These are phyloP conservation scores for Margaritispora aquatica DNA, from an alignment of 495 filamentous ascomycete genomes.

Conservation along the genomic window DNA sequence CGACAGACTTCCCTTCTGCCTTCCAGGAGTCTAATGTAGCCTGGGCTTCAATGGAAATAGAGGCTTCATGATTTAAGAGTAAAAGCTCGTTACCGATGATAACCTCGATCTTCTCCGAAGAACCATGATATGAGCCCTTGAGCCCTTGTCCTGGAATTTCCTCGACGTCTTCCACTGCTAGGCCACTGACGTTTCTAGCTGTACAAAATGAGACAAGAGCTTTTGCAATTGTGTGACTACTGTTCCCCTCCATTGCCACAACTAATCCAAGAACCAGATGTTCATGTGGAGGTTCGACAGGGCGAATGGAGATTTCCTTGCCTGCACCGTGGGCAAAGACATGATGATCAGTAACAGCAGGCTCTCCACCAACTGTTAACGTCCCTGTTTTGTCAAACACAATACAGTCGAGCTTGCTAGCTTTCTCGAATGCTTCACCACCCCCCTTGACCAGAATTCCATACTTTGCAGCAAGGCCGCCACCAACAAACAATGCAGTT, in stretches of 20 bases:
- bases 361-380: conserved; percentile 76
- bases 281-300: background rate
- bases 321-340: conserved; percentile 35
- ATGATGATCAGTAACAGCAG: conserved; percentile 68
- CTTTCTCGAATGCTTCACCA: conserved; percentile 92
- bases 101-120: conserved; percentile 47
- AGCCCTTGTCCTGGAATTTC: conserved; percentile 82
- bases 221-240: conserved; percentile 80
- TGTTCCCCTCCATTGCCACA: conserved; percentile 69
- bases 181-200: conserved; percentile 26
- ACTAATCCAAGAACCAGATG: conserved; percentile 41
- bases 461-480: conserved; percentile 78
- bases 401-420: conserved; percentile 75
- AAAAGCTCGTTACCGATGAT: conserved; percentile 82
- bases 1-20: conserved; percentile 64
- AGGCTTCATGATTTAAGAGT: conserved; percentile 42
- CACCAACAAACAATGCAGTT: conserved; percentile 88
- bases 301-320: conserved; percentile 2
- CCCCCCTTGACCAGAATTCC: conserved; percentile 94
- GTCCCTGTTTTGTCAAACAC: conserved; percentile 98
- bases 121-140: conserved; percentile 56
- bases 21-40: conserved; percentile 60
- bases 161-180: conserved; percentile 46
- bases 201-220: conserved; percentile 69
- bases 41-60: conserved; percentile 18